Evolutionary conservation across 106 monocot species (phyloP).

Genomic region (Allium fistulosum): DNA sequence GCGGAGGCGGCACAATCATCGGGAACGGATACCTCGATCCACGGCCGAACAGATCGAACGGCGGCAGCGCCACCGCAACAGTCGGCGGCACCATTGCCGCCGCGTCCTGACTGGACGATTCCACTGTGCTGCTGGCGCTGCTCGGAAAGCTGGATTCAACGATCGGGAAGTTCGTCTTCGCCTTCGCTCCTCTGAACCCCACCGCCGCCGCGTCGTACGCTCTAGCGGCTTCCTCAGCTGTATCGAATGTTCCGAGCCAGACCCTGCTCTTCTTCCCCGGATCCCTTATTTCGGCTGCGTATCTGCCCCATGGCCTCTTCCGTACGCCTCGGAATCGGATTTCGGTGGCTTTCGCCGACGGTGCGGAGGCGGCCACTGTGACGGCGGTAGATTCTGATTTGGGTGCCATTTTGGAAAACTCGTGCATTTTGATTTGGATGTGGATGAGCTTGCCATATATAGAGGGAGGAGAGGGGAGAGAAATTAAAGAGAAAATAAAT

Average conservation of each 20-base stretch:
- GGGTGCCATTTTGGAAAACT: no score
- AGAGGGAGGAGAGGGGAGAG: no score
- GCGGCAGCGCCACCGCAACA: conserved; percentile 4
- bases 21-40: conserved; percentile 22
- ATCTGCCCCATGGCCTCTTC: no score
- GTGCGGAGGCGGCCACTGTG: conserved; percentile 29
- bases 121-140: conserved; percentile 47
- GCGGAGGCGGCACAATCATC: background rate
- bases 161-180: conserved; percentile 27
- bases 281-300: no score
- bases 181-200: conserved; percentile 20
- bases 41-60: conserved; percentile 14
- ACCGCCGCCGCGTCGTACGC: conserved; percentile 12
- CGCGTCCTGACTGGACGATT: conserved; percentile 22
- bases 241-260: no score
- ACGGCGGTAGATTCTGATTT: background rate
- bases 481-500: no score
- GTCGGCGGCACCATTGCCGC: conserved; percentile 8
- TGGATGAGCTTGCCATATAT: no score
- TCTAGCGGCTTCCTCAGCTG: no score
- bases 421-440: no score
- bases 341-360: conserved; percentile 25
- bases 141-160: conserved; percentile 15
- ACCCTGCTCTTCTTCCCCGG: no score
- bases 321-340: background rate